Evolutionary conservation across 108 stramenopile genomes (phyloP), one percentile per base, ranked within the genome.

Genomic region (Skeletonema grethae): DNA sequence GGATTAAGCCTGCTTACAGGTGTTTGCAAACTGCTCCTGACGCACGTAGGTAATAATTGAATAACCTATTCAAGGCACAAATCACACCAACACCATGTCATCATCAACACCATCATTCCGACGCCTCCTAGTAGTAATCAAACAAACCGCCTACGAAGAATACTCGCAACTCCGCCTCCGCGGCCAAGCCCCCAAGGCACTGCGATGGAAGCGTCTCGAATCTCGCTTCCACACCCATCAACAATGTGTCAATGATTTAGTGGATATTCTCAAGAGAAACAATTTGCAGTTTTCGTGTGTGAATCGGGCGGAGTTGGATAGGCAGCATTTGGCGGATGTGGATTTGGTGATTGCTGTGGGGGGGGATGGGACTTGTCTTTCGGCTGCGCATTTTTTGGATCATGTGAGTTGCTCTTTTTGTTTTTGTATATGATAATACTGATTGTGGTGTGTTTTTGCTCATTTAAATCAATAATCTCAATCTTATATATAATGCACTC

Each of bases 321-420:
- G 98, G 60, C 95, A 97, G 70, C 96, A 97, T 82, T 75, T 97
- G 67, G 82, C 90, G 5, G 89, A 95, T 84, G 84, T 92, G 22
- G 98, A 98, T 73, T 74, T 98, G 57, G 82, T 98, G 55, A 85
- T 98, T 57, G 90, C 98, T 1, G 92, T 98, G 20, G 98, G 98
- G 4, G 98, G 98, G 2, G 98, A 98, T 83, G 98, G 98, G 30
- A 98, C 98, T 0, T 43, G 13, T 43, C 41, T 43, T 15, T 43
- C 15, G 41, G 41, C 89, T 7, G 93, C 93, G 13, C 93, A 94
- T 71, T 94, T 94, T 85, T 73, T 94, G 50, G 93, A 94, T 83
- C 88, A 91, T 79, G 93, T 43, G 15, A 43, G 41, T 43, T 15
- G 15, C 15, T 43, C 2, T n/a, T n/a, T 2, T 43, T n/a, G 41